A percentile compares a stretch with the other conserved stretches of the same genome.
Evolutionary conservation across 371 early-diverging fungal genomes (phyloP).

Genomic region (Actinomortierella ambigua): DNA sequence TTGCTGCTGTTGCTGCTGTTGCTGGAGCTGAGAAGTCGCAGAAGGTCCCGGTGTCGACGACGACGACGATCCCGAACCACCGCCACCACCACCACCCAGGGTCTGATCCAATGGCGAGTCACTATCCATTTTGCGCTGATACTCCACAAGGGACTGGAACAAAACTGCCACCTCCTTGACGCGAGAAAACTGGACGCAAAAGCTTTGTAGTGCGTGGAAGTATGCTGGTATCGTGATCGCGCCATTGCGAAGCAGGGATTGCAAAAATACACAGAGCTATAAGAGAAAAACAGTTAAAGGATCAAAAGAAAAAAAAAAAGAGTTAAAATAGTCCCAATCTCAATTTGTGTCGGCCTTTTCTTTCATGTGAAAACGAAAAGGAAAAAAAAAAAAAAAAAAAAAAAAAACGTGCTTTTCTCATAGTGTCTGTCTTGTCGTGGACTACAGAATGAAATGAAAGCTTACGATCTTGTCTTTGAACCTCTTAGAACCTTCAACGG

Average conservation of each 20-base stretch:
- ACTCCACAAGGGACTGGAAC: conserved; percentile 49
- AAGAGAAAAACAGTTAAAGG: no score
- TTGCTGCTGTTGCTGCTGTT: not conserved
- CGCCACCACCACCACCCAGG: no score
- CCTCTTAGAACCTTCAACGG: conserved; percentile 60
- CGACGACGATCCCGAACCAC: no score
- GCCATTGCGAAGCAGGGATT: conserved; percentile 61
- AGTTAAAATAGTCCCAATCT: no score
- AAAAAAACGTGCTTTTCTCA: no score
- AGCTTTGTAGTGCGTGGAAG: conserved; percentile 69
- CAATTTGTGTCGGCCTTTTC: no score
- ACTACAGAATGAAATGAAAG: no score
- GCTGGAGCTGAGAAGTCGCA: not conserved
- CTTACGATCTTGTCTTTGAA: conserved; percentile 6
- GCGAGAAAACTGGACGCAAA: conserved; percentile 66
- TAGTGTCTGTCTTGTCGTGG: not conserved
- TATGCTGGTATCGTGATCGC: conserved; percentile 64
- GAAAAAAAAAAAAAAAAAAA: not conserved
- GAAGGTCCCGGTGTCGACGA: not conserved
- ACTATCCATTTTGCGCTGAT: conserved; percentile 33
- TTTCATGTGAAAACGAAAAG: not conserved
- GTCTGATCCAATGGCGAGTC: conserved; percentile 11
- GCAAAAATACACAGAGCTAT: conserved; percentile 73
- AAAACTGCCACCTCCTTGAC: conserved; percentile 57
- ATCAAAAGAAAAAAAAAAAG: not conserved